Base-by-base conservation (phyloP, 176 grass and related monocot species). In the Phragmites australis region DNA sequence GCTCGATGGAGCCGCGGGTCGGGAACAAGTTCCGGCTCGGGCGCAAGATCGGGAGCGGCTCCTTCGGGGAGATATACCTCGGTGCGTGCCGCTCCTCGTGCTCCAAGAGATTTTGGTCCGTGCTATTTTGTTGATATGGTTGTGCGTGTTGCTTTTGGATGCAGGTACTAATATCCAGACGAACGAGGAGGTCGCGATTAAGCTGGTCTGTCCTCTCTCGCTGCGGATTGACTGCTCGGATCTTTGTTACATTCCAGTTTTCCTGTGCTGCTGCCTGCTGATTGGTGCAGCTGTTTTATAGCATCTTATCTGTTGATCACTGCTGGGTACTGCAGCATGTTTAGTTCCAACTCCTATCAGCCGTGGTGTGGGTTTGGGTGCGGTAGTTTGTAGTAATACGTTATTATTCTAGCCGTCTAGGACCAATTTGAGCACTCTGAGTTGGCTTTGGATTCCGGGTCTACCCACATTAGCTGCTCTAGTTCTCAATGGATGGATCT, bases 51-150 rank as follows among this genome's bases (percentile, higher is more conserved):
- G 94, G 94, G 50, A 94, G 94, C 86, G 92, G 94, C 64, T 97
- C 92, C 25, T 97, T 97, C 81, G 94, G 94, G 84, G 94, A 97
- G 92, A 97, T 97, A 85, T 97, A 93, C 80, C 90, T 97, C 67
- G 94, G 94, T 97, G 82, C 69, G 76, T 50, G 6, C 13, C 76
- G 74, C 75, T 31, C 46, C 23, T 84, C 46, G 37, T 84, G 67
- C 14, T 19, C 30, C 9, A 9, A 58, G 19, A 2, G 34, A 56
- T 30, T 73, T 80, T 64, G 40, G 30, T 21, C 76, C 45, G 59
- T 51, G 44, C 44, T 64, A 22, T 50, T 68, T 75, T 78, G 67
- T 14, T 76, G 72, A 80, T 34, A 15, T 12, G 68, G 2, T 51
- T 88, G 29, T 61, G 43, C 62, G 15, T 72, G 16, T 78, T 15